Conservation (phyloP, 2,329 filamentous ascomycete species). For the Tolypocladium guangdongense region DNA sequence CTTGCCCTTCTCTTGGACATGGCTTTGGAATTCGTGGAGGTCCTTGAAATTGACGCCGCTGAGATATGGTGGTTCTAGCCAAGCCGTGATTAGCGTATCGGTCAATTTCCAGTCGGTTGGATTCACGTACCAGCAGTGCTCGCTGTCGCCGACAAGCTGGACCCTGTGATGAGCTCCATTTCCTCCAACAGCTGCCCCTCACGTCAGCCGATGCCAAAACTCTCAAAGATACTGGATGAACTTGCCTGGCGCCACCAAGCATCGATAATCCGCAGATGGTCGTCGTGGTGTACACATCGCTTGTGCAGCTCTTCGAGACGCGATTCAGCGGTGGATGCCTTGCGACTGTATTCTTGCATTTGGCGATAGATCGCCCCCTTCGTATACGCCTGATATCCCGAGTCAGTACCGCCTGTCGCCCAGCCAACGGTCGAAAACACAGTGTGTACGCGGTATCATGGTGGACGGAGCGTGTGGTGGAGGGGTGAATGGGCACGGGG, state of each 20-base stretch:
- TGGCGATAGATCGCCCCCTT: slow-evolving; percentile 96
- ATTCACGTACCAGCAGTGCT: slow-evolving; percentile 12
- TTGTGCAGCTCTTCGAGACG: slow-evolving; percentile 74
- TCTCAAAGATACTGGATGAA: slow-evolving; percentile 5
- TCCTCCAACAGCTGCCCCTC: slow-evolving; percentile 48
- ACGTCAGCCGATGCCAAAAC: slow-evolving; percentile 1
- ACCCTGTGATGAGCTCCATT: slow-evolving; percentile 46
- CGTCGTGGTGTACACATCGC: slow-evolving; percentile 72
- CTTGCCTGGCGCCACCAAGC: slow-evolving; percentile 88
- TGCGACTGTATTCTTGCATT: slow-evolving; percentile 96
- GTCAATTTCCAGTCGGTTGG: no score
- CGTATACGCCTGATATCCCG: slow-evolving; percentile 23
- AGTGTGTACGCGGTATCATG: slow-evolving; percentile 3
- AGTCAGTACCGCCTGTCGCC: slow-evolving; percentile 11
- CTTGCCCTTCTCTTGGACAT: slow-evolving; percentile 65
- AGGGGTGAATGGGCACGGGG: slow-evolving; percentile 4
- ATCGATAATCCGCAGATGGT: slow-evolving; percentile 84
- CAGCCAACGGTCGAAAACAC: background rate
- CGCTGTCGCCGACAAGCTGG: slow-evolving; percentile 23
- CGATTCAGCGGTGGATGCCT: slow-evolving; percentile 70
- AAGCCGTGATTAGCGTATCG: slow-evolving; percentile 11
- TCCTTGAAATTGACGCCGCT: slow-evolving; percentile 53
- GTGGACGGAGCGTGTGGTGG: slow-evolving; percentile 4
- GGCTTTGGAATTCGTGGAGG: slow-evolving; percentile 63
- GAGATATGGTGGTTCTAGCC: slow-evolving; percentile 41